phyloP scores from a whole-genome alignment of 1,139 yeast species.

The Kodamaea sp. region DNA sequence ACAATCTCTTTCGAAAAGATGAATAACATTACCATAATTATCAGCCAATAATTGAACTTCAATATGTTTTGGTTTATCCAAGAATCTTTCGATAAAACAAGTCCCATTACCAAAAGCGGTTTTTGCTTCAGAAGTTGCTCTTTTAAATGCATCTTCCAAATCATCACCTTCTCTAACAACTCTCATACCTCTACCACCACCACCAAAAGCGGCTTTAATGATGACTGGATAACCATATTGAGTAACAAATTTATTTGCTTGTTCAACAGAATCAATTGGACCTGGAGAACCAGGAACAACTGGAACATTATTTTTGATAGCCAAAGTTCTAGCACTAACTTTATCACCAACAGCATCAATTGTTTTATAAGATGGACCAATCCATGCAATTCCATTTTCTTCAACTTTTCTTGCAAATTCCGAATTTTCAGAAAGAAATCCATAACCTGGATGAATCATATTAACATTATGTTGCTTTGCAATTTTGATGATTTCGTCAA shows the following conservation, averaged over 20 bases:
- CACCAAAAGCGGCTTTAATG: conserved; percentile 98
- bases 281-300: conserved; percentile 98
- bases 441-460: conserved; percentile 99
- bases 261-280: conserved; percentile 77
- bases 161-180: conserved; percentile 97
- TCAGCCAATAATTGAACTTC: conserved; percentile 97
- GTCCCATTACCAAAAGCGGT: conserved; percentile 98
- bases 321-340: conserved; percentile 89
- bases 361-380: conserved; percentile 86
- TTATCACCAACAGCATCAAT: conserved; percentile 98
- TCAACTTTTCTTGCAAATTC: conserved; percentile 92
- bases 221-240: conserved; percentile 93
- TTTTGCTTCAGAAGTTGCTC: conserved; percentile 94
- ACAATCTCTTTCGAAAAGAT: conserved; percentile 96
- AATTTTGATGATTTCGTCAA: conserved; percentile 89
- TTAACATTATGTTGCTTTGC: conserved; percentile 86
- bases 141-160: conserved; percentile 82
- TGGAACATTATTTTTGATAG: conserved; percentile 79
- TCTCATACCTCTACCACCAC: conserved; percentile 99
- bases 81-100: conserved; percentile 92
- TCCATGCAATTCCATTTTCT: conserved; percentile 90
- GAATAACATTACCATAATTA: conserved; percentile 90
- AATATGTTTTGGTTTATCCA: conserved; percentile 94
- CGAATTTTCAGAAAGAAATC: conserved; percentile 90
- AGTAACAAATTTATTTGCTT: conserved; percentile 75